Evolutionary conservation across 2,329 filamentous ascomycete genomes (phyloP), one percentile per base, ranked within the genome.

Genomic region (Botrytis sinoallii): DNA sequence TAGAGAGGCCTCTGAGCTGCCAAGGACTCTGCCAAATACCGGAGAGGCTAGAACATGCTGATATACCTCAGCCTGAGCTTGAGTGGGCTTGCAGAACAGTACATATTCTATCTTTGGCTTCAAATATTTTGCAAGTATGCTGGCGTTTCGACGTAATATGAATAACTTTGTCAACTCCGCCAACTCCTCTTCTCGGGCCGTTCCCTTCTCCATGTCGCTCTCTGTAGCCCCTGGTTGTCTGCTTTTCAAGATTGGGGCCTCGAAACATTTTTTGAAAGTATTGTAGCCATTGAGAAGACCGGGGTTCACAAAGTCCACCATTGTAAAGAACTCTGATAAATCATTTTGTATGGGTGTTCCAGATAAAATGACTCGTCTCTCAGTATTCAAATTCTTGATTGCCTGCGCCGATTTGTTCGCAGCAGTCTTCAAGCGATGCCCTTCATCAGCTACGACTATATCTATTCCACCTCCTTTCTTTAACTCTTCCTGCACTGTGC

Each of bases 61-160:
- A 79, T 99, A 99, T 0, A 98, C 84, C 74, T 98, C 94, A 4
- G 94, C 93, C 80, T 99, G 96, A 76, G 95, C 94, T 52, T 91
- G 88, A 0, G 94, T 97, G 81, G 98, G 90, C 0, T 95, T 96
- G 0, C 96, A 96, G 78, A 96, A 98, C 0, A 99, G 84, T 1
- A 99, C 93, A 78, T 98, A 99, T 82, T 99, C 96, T 20, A 96
- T 90, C 84, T 99, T 99, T 82, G 95, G 95, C 0, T 95, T 95
- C 22, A 99, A 86, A 61, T 94, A 90, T 3, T 91, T 91, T 66
- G 97, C 93, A 0, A 99, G 94, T 78, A 99, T 95, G 0, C 93
- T 92, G 82, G 98, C 98, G 75, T 98, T 89, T 25, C 96, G 88
- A 4, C 96, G 89, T 6, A 99, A 86, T 6, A 99, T 86, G 79